Evolutionary conservation across 202 grass and related monocot species (phyloP), one percentile per base, ranked within the genome.

Genomic region (Alloteropsis angusta): DNA sequence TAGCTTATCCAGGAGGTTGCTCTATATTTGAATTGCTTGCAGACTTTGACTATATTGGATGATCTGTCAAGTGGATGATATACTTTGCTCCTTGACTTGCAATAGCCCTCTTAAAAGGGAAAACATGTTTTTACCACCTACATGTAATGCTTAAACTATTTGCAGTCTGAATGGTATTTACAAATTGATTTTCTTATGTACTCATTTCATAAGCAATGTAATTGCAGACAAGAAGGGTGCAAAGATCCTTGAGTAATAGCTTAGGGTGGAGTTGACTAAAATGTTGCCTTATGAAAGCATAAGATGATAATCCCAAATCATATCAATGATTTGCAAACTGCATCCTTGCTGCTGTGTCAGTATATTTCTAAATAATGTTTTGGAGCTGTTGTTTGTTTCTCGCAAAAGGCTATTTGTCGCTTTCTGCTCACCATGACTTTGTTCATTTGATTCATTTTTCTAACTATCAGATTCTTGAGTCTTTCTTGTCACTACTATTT

Each of bases 181-280:
- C 13, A 16, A 36, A 2, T 60, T 19, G 1, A 63, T 46, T 72
- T 23, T 35, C 26, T n/a, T 25, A 1, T 63, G 47, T 80, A 6
- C 38, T 43, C 60, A 52, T 43, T 54, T 66, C 34, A 15, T 56
- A 48, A 70, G 45, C 54, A 62, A 62, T 71, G 10, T 68, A 64
- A 57, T 19, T 22, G 39, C 13, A 17, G 68, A 37, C 5, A 60
- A 15, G 66, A 55, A 63, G 37, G 13, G 44, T 26, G 59, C 67
- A 56, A 72, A 72, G 10, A 65, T 79, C 14, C 47, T 78, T 79
- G 37, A 57, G 11, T 84, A 62, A 52, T 17, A 45, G 12, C 52
- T 56, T 35, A 25, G 3, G 26, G 35, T 2, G 42, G 22, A 48
- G 23, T 57, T 23, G 23, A 11, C 6, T 41, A 14, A 62, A 71